Evolutionary conservation across 2,329 filamentous ascomycete genomes (phyloP).

Genomic region (Lachnellula hyalina): DNA sequence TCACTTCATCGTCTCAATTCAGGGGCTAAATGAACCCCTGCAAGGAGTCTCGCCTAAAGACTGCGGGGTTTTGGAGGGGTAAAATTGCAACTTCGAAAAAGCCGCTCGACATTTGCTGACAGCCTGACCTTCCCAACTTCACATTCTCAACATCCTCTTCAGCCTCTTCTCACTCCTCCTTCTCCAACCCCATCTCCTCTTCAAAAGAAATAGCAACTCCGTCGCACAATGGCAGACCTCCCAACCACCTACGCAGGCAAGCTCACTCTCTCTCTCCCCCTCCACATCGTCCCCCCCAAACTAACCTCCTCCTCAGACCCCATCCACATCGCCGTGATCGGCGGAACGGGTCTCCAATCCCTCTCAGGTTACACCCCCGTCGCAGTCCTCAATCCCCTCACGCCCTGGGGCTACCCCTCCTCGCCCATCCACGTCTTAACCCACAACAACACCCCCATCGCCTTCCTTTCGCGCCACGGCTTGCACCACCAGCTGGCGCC

Average conservation of each 20-base stretch:
- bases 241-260: constrained; percentile 24
- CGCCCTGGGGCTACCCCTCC: constrained; percentile 82
- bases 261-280: not conserved
- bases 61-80: not conserved
- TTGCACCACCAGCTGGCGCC: constrained; percentile 83
- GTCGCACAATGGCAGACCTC: constrained; percentile 22
- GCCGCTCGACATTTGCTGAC: not conserved
- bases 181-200: not conserved
- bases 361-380: constrained; percentile 84
- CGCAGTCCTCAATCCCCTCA: constrained; percentile 68
- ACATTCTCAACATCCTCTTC: not conserved
- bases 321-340: constrained; percentile 83
- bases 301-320: constrained; percentile 42
- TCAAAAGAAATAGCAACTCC: not conserved
- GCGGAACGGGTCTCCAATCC: constrained; percentile 85
- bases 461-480: constrained; percentile 92
- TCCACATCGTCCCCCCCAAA: not conserved
- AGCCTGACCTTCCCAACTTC: not conserved
- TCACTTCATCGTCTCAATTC: not conserved
- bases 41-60: not conserved
- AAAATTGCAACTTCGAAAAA: not conserved
- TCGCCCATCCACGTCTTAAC: constrained; percentile 79
- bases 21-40: not conserved
- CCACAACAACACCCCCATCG: constrained; percentile 75
- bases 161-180: not conserved